phyloP scores from a whole-genome alignment of 2,329 filamentous ascomycete species.

The Arthrobotrys sinensis region DNA sequence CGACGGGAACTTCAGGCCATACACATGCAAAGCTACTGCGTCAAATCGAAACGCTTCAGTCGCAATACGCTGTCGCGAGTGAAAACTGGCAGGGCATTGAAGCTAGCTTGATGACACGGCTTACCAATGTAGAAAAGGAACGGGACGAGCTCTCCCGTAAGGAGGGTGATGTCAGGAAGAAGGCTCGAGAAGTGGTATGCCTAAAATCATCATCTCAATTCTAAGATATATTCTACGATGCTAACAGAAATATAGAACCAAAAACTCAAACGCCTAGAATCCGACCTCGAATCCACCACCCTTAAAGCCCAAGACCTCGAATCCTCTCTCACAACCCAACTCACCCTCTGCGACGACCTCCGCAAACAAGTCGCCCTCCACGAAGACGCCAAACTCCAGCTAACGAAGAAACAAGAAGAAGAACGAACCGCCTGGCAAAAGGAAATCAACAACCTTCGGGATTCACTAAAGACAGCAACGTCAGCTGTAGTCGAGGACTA shows the following conservation, averaged over 20 bases:
- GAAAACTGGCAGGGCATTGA: conserved; percentile 99
- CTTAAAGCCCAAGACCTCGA: conserved; percentile 77
- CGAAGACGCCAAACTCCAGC: conserved; percentile 50
- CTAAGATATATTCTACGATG: background rate
- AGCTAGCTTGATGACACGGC: conserved; percentile 82
- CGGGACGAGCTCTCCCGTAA: conserved; percentile 86
- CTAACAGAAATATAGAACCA: conserved; percentile 72
- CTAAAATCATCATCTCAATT: conserved; percentile 44
- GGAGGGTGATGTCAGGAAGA: conserved; percentile 89
- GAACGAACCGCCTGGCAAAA: conserved; percentile 74
- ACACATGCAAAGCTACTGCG: conserved; percentile 89
- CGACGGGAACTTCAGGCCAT: conserved; percentile 84
- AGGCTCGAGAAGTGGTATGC: conserved; percentile 85
- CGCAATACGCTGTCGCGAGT: conserved; percentile 92
- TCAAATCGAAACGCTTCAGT: conserved; percentile 95
- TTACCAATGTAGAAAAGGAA: conserved; percentile 87
- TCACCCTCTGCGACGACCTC: conserved; percentile 75
- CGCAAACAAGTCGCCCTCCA: conserved; percentile 74
- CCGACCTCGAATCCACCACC: conserved; percentile 82
- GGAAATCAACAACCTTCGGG: conserved; percentile 51
- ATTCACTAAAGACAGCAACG: conserved; percentile 25
- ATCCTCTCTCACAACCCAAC: conserved; percentile 75
- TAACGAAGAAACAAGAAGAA: conserved; percentile 74
- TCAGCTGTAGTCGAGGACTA: conserved; percentile 30
- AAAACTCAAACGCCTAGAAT: conserved; percentile 79